A percentile compares a stretch with the other conserved stretches of the same genome.
Conservation (phyloP, 116 monocot genomes). For the Zostera marina region DNA sequence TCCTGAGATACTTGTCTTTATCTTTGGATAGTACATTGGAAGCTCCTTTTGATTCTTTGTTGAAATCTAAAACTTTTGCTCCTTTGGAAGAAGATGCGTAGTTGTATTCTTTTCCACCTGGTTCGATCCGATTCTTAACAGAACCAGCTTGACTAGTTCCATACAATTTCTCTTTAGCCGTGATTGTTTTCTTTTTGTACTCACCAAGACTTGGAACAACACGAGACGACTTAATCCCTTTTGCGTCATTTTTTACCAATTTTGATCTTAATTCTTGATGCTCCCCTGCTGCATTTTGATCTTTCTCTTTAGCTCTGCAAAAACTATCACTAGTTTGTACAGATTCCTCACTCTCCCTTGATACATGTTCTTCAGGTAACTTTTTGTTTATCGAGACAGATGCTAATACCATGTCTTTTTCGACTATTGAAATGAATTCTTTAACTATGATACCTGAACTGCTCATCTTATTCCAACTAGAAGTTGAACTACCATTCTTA, state of each 20-base stretch:
- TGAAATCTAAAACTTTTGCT: constrained; percentile 70
- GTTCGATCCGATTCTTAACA: constrained; percentile 52
- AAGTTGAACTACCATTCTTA: neutral
- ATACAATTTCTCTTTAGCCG: constrained; percentile 31
- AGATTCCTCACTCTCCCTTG: neutral
- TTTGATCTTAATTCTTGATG: constrained; percentile 9
- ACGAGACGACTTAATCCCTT: constrained; percentile 38
- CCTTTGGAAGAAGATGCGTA: constrained; percentile 47
- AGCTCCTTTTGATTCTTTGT: constrained; percentile 94
- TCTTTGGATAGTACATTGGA: constrained; percentile 79
- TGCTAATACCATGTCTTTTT: neutral
- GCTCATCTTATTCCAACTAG: too few relatives aligned
- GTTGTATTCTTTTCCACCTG: constrained; percentile 13
- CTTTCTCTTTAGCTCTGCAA: too few relatives aligned
- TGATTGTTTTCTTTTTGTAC: constrained; percentile 59
- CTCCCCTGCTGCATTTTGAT: constrained; percentile 2
- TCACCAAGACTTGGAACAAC: constrained; percentile 62
- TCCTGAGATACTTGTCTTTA: constrained; percentile 84
- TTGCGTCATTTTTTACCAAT: constrained; percentile 16
- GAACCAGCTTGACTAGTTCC: constrained; percentile 17
- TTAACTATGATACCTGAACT: too few relatives aligned
- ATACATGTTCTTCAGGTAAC: neutral
- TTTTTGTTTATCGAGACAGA: too few relatives aligned
- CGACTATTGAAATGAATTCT: neutral
- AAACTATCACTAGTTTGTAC: too few relatives aligned